Percentiles rank a stretch among this genome's conserved stretches.
Evolutionary conservation across 1,284 basidiomycete genomes (phyloP).

Genomic region (Ustilago xerochloae): DNA sequence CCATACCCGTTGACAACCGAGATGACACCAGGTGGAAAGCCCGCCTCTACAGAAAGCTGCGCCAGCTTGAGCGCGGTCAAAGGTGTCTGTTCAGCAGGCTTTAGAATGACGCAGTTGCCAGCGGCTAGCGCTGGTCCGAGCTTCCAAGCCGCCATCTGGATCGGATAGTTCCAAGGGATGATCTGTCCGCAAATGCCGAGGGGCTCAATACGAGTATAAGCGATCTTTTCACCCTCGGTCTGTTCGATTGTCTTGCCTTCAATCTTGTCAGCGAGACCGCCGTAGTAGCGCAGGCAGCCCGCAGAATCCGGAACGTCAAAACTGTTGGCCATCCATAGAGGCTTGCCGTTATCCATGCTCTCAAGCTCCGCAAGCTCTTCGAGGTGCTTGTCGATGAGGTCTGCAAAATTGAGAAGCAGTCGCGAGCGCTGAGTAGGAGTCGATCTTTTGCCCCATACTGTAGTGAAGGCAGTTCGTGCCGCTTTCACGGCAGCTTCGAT

Average conservation of each 20-base stretch:
- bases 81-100: slow-evolving; percentile 80
- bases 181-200: slow-evolving; percentile 78
- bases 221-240: slow-evolving; percentile 78
- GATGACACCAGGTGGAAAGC: slow-evolving; percentile 80
- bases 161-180: slow-evolving; percentile 77
- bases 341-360: slow-evolving; percentile 80
- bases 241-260: slow-evolving; percentile 80
- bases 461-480: slow-evolving; percentile 51
- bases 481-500: slow-evolving; percentile 57
- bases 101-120: slow-evolving; percentile 69
- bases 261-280: slow-evolving; percentile 79
- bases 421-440: slow-evolving; percentile 72
- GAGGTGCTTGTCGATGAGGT: slow-evolving; percentile 77
- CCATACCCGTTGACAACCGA: slow-evolving; percentile 84
- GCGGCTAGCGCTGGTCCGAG: slow-evolving; percentile 71
- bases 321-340: slow-evolving; percentile 75
- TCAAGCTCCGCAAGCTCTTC: slow-evolving; percentile 74
- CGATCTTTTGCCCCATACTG: slow-evolving; percentile 45
- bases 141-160: slow-evolving; percentile 69
- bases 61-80: slow-evolving; percentile 77
- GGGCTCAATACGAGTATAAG: slow-evolving; percentile 82
- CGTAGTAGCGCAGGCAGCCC: slow-evolving; percentile 74
- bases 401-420: slow-evolving; percentile 76
- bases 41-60: slow-evolving; percentile 80
- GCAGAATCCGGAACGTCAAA: slow-evolving; percentile 79